Conservation (phyloP, 208 protist species). For the Phytomonas sp. region DNA sequence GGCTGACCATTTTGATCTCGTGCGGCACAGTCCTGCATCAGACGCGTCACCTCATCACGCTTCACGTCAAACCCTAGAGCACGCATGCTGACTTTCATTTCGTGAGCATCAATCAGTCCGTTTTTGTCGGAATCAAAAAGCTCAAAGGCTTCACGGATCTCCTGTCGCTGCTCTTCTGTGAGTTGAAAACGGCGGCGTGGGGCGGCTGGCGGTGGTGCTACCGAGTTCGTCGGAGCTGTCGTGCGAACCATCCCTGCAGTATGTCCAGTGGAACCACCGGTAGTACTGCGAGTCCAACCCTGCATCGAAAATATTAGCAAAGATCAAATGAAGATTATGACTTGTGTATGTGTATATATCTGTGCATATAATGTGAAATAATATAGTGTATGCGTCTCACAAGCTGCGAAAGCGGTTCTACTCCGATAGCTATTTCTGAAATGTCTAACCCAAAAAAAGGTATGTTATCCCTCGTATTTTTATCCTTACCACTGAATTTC, state of each 20-base stretch:
- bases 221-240: slow-evolving; percentile 18
- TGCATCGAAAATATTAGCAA: not conserved
- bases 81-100: slow-evolving; percentile 99
- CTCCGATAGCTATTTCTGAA: not conserved
- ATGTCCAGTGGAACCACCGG: not conserved
- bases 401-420: not conserved
- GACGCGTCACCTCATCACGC: slow-evolving; percentile 88
- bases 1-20: slow-evolving; percentile 75
- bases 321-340: not conserved
- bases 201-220: slow-evolving; percentile 20
- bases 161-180: slow-evolving; percentile 97
- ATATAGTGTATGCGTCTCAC: not conserved
- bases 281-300: not conserved
- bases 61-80: slow-evolving; percentile 98
- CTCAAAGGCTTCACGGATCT: slow-evolving; percentile 99
- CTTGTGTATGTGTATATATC: not conserved
- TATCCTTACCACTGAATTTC: not conserved
- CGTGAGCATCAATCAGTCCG: slow-evolving; percentile 95
- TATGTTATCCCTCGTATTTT: not conserved
- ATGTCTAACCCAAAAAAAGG: not conserved
- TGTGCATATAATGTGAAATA: not conserved
- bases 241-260: slow-evolving; percentile 28
- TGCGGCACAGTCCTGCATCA: slow-evolving; percentile 83
- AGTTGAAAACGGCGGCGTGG: slow-evolving; percentile 91
- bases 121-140: slow-evolving; percentile 97